Percentiles rank a stretch among this genome's conserved stretches.
phyloP scores from a whole-genome alignment of 192 early-diverging fungal species.

The Lobulomyces angularis region DNA sequence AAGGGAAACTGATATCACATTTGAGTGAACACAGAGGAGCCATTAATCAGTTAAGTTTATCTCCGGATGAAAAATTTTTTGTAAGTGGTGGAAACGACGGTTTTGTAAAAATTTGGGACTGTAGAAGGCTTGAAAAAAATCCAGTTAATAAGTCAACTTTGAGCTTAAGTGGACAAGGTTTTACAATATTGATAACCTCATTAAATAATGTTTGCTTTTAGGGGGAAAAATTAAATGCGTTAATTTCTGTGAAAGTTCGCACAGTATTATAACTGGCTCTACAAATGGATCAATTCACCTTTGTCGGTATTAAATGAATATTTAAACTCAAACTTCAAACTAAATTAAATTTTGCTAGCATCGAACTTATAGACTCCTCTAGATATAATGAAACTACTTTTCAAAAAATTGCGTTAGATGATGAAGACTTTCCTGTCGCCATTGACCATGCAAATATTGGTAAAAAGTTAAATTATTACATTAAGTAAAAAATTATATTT shows the following conservation, averaged over 20 bases:
- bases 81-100: constrained; percentile 33
- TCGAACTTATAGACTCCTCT: constrained; percentile 6
- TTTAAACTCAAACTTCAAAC: constrained; percentile 8
- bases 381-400: constrained; percentile 57
- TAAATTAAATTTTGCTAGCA: constrained; percentile 37
- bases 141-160: constrained; percentile 65
- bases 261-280: constrained; percentile 65
- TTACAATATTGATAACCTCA: not conserved
- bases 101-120: constrained; percentile 41
- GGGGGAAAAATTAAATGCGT: constrained; percentile 65
- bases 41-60: constrained; percentile 28
- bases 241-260: constrained; percentile 63
- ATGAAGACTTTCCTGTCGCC: constrained; percentile 44
- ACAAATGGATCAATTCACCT: constrained; percentile 75
- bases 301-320: constrained; percentile 24
- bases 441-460: constrained; percentile 61
- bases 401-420: constrained; percentile 35
- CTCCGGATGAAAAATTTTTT: constrained; percentile 38
- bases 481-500: not conserved
- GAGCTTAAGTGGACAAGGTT: constrained; percentile 56
- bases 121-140: constrained; percentile 61
- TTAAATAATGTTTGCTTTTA: constrained; percentile 9
- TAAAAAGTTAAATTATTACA: constrained; percentile 15
- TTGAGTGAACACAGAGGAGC: constrained; percentile 62
- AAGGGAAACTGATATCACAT: constrained; percentile 66